These are phyloP conservation scores for Cryphonectria radicalis DNA, from an alignment of 2,329 filamentous ascomycete genomes.

Conservation along the genomic window DNA sequence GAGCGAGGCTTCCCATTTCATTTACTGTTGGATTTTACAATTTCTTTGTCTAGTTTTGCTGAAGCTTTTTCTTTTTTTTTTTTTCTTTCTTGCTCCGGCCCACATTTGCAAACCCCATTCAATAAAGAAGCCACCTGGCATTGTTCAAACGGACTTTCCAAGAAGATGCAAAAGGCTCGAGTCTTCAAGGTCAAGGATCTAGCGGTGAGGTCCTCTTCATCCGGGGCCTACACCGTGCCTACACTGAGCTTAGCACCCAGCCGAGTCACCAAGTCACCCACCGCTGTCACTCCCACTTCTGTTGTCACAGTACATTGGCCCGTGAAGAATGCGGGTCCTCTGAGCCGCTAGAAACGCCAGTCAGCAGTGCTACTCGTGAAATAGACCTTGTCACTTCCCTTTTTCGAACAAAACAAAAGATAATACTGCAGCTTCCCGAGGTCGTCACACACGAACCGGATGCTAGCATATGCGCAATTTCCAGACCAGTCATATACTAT, in stretches of 20 bases:
- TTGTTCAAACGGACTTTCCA: background rate
- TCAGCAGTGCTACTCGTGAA: background rate
- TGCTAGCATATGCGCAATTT: background rate
- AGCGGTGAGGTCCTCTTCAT: background rate
- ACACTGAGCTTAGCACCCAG: background rate
- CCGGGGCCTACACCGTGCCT: background rate
- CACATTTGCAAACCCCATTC: background rate
- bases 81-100: background rate
- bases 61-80: background rate
- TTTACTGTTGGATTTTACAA: background rate
- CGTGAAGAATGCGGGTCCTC: background rate
- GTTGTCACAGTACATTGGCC: background rate
- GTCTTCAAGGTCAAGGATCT: background rate
- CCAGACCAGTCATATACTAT: background rate
- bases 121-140: background rate
- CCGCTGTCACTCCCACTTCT: background rate
- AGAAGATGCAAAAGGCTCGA: background rate
- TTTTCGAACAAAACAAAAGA: background rate
- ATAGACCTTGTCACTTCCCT: background rate
- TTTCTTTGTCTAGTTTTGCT: background rate
- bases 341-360: background rate
- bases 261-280: background rate
- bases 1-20: background rate
- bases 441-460: background rate
- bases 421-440: background rate